phyloP scores from a whole-genome alignment of 306 rosid species.

The Fragaria iinumae region DNA sequence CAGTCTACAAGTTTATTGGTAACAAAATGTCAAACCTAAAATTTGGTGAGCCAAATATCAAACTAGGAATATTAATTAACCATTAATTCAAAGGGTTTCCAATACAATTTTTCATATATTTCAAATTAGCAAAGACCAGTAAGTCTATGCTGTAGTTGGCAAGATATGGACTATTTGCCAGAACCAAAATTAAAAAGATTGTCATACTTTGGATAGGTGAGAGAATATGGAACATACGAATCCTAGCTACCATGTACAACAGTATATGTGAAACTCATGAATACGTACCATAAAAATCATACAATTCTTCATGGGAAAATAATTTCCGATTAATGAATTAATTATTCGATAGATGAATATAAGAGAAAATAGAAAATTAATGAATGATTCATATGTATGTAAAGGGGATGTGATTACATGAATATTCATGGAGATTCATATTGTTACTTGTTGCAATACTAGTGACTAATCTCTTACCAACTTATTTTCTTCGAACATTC shows the following conservation, averaged over 20 bases:
- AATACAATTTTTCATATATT: not conserved
- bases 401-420: not conserved
- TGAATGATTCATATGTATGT: not conserved
- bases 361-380: not conserved
- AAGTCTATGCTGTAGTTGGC: not conserved
- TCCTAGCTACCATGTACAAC: not conserved
- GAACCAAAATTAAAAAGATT: not conserved
- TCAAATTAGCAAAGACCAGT: not conserved
- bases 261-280: not conserved
- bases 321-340: not conserved
- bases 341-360: not conserved
- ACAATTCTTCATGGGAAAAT: not conserved
- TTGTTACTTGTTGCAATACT: too few species aligned
- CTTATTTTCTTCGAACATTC: too few species aligned
- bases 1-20: not conserved
- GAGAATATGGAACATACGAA: not conserved
- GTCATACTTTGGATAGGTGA: not conserved
- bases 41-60: not conserved
- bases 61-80: not conserved
- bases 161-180: not conserved
- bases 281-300: too few species aligned
- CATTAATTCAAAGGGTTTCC: not conserved
- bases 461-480: too few species aligned
- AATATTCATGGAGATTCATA: too few species aligned
- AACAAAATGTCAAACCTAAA: constrained; percentile 12